Evolutionary conservation across 441 rosid species (phyloP).

Genomic region (Macaranga tanarius): DNA sequence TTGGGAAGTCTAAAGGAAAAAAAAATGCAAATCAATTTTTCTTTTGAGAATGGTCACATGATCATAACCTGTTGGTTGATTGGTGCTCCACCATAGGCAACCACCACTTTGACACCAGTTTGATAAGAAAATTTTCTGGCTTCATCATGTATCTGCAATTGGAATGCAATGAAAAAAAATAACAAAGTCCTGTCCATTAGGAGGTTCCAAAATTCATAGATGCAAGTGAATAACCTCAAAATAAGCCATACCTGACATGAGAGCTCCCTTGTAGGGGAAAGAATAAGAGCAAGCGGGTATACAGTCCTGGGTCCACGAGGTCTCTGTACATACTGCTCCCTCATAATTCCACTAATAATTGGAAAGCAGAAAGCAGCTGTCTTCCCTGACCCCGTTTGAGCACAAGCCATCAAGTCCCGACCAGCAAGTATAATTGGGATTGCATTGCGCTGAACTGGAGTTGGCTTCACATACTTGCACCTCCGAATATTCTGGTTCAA

Average conservation of each 20-base stretch:
- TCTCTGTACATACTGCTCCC: conserved; percentile 48
- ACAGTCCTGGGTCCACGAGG: conserved; percentile 75
- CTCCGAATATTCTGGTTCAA: conserved; percentile 67
- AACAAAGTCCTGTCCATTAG: neutral
- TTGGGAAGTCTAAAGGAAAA: neutral
- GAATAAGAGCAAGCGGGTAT: conserved; percentile 78
- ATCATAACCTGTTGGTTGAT: conserved; percentile 67
- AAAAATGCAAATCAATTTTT: neutral
- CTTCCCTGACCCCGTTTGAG: conserved; percentile 94
- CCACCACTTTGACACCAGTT: conserved; percentile 84
- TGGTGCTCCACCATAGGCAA: conserved; percentile 92
- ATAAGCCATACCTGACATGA: conserved; percentile 65
- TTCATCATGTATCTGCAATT: conserved; percentile 81
- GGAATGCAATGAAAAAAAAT: conserved; percentile 1
- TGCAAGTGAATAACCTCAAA: conserved; percentile 3
- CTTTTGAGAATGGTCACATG: neutral
- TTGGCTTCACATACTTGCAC: conserved; percentile 91
- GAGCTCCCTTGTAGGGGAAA: conserved; percentile 84
- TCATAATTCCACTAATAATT: conserved; percentile 78
- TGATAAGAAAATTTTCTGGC: conserved; percentile 80
- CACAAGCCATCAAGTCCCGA: conserved; percentile 95
- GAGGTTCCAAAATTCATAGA: conserved; percentile 1
- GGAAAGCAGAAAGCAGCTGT: conserved; percentile 97
- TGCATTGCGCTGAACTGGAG: conserved; percentile 88
- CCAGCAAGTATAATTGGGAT: conserved; percentile 75